Conservation (phyloP, 345 rosid genomes). For the Brassica incana region DNA sequence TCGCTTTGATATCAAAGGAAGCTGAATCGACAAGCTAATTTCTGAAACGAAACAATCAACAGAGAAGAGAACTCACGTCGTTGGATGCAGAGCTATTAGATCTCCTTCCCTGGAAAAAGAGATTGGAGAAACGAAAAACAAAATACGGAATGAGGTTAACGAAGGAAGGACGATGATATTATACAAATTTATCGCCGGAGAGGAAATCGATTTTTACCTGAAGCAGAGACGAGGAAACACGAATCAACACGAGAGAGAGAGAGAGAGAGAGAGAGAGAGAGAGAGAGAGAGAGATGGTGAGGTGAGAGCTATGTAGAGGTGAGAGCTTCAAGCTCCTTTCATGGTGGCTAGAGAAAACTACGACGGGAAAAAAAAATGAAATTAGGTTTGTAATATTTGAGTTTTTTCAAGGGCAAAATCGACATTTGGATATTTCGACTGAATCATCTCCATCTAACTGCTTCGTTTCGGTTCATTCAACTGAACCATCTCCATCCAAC, state of each 20-base stretch:
- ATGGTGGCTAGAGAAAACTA: too few species aligned
- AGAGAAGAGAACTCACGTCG: constrained; percentile 28
- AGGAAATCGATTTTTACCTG: not conserved
- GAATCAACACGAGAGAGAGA: not conserved
- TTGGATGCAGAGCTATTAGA: constrained; percentile 26
- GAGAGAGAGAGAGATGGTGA: too few species aligned
- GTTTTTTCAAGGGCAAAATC: too few species aligned
- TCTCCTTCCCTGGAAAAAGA: constrained; percentile 37
- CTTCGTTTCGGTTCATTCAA: too few species aligned
- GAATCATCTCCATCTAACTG: too few species aligned
- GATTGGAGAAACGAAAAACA: constrained; percentile 1
- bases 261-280: too few species aligned
- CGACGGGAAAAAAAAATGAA: too few species aligned
- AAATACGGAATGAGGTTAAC: not conserved
- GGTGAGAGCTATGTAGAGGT: too few species aligned
- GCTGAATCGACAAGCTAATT: not conserved
- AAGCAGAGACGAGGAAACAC: constrained; percentile 25
- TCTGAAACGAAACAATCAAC: not conserved
- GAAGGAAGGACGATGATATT: not conserved
- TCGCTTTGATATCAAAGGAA: not conserved
- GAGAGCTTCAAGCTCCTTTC: too few species aligned
- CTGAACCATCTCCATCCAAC: too few species aligned
- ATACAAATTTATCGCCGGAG: not conserved
- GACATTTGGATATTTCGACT: too few species aligned
- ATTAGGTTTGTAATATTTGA: too few species aligned